Evolutionary conservation across 106 monocot genomes (phyloP).

Genomic region (Dioscorea zingiberensis): DNA sequence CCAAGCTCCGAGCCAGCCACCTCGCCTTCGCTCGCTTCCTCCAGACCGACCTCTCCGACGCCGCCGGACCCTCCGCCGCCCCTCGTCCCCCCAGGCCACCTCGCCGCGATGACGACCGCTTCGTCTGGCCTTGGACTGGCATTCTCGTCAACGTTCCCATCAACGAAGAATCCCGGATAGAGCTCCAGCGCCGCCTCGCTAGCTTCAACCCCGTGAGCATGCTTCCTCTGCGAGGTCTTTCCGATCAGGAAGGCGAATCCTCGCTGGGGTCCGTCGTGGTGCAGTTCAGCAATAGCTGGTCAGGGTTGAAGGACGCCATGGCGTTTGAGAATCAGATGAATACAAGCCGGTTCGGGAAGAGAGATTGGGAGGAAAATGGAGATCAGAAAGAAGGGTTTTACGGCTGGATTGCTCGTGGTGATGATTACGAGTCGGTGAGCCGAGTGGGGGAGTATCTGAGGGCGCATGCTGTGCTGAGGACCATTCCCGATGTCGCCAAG

Average conservation of each 20-base stretch:
- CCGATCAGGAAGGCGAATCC: neutral
- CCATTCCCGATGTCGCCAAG: conserved; percentile 31
- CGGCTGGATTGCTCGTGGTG: conserved; percentile 49
- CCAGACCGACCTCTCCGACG: conserved; percentile 11
- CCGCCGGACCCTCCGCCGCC: conserved; percentile 1
- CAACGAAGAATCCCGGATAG: neutral
- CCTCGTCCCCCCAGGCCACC: neutral
- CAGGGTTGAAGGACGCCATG: conserved; percentile 53
- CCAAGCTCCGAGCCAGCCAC: conserved; percentile 30
- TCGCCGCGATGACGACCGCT: conserved; percentile 22
- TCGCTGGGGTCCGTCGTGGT: conserved; percentile 13
- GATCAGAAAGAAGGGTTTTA: conserved; percentile 4
- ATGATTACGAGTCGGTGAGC: conserved; percentile 23
- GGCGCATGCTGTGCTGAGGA: conserved; percentile 19
- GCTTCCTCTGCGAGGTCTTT: conserved; percentile 2
- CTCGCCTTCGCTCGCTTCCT: conserved; percentile 46
- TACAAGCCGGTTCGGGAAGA: conserved; percentile 25
- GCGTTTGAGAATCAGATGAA: conserved; percentile 33
- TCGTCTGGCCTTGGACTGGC: conserved; percentile 68
- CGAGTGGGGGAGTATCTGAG: conserved; percentile 25
- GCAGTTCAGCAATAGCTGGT: conserved; percentile 49
- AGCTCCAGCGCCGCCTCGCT: conserved; percentile 14
- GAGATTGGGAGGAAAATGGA: conserved; percentile 18
- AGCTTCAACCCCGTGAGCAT: conserved; percentile 32
- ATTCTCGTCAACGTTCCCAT: conserved; percentile 34